Evolutionary conservation across 129 eudicot genomes (phyloP), one percentile per base, ranked within the genome.

Genomic region (Pittosporum tobira): DNA sequence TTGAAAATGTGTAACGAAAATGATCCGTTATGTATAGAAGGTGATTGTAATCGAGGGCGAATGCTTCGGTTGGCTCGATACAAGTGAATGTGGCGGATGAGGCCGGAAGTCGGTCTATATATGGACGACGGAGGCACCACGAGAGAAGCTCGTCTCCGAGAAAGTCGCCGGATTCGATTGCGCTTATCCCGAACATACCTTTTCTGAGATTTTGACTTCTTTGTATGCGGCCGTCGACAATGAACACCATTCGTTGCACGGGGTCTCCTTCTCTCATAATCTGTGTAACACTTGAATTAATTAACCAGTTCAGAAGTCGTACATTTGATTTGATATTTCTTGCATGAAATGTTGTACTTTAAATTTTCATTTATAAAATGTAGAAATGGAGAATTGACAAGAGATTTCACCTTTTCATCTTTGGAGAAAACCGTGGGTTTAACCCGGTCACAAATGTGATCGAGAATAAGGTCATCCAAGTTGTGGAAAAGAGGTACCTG

Each of bases 241-340:
- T 44, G 53, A 83, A 83, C 68, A 79, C 69, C 80, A 79, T 83
- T 16, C 69, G 55, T 44, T 78, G 73, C 18, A 82, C 90, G 0
- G 85, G 90, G 10, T 82, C 90, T 22, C 85, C 90, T 72, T 79
- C 90, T 71, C 84, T 63, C 18, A 82, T 52, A 12, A 82, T 66
- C 85, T 82, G 62, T 5, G 1, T 16, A 0, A 30, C 7, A 8
- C 7, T 30, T 5, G 7, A 4, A 30, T 30, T 30, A 30, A 30
- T 4, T n/a, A n/a, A n/a, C n/a, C n/a, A n/a, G n/a, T n/a, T n/a
- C n/a, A n/a, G n/a, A n/a, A n/a, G n/a, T n/a, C n/a, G n/a, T n/a
- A n/a, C n/a, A n/a, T n/a, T n/a, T n/a, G n/a, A n/a, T n/a, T n/a
- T n/a, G n/a, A n/a, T n/a, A n/a, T n/a, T n/a, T n/a, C n/a, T n/a